Base-by-base conservation (phyloP, 495 filamentous ascomycete species). In the Chaetomium fimeti region DNA sequence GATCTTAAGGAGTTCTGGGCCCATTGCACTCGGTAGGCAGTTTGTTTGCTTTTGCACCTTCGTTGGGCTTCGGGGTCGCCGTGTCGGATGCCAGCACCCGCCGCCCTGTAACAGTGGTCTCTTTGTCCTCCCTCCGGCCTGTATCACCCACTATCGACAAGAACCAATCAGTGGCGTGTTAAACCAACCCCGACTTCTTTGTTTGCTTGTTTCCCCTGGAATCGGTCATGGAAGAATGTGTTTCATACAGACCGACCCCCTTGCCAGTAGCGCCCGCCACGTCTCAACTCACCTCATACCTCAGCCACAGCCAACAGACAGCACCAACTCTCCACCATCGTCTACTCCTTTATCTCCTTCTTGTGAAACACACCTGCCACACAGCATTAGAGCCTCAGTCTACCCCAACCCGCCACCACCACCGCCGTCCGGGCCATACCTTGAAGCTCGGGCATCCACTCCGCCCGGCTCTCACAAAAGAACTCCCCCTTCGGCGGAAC, bases 401-500 rank as follows among this genome's bases (percentile, higher is more conserved):
- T 32, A 2, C 27, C 22, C 15, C 28, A 25, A 15, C 13, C 25
- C 20, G 1, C 9, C 20, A 2, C 9, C 57, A 36, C 25, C 15
- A 15, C 16, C 18, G 0, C 5, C 1, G n/a, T 32, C 25, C 22
- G 38, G 20, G 18, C 42, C 82, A 72, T 66, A 85, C 84, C 77
- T 51, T 78, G 77, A 25, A 88, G 73, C 69, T 86, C 82, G 0
- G 85, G 86, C 85, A 89, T 86, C 87, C 87, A 89, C 13, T 72
- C 77, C 32, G 80, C 78, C 55, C 86, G 68, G 24, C 75, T 60
- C 61, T 76, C 82, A 70, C 86, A 89, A 67, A 87, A 89, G 78
- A 90, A 90, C 69, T 90, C 87, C 0, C 85, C 87, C 73, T 88
- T 89, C 0, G 88, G 87, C 25, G 85, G 84, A 29, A 88, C 68